phyloP scores from a whole-genome alignment of 768 basidiomycete species.

The Tylopilus sp. region DNA sequence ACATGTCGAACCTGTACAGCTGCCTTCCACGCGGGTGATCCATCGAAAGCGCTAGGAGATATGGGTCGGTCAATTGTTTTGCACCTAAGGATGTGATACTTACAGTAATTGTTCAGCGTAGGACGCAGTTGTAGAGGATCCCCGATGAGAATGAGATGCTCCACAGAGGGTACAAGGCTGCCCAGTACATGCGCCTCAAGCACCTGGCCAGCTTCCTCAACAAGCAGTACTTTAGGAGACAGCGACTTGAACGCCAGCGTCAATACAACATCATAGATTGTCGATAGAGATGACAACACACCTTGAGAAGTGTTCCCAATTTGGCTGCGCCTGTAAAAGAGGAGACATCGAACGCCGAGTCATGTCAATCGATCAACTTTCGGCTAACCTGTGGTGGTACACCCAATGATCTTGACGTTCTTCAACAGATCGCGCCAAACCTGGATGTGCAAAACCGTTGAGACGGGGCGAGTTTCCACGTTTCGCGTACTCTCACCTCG shows the following conservation, averaged over 20 bases:
- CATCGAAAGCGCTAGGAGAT: constrained; percentile 57
- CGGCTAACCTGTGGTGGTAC: constrained; percentile 67
- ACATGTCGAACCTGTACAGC: constrained; percentile 55
- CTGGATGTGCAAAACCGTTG: constrained; percentile 31
- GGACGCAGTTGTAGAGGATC: constrained; percentile 77
- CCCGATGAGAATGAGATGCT: constrained; percentile 78
- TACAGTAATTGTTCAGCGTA: constrained; percentile 60
- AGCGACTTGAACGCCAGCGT: constrained; percentile 40
- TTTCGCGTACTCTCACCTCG: constrained; percentile 41
- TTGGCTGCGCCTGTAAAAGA: constrained; percentile 59
- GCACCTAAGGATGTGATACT: constrained; percentile 9
- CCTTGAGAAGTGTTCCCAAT: constrained; percentile 53
- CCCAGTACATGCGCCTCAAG: constrained; percentile 74
- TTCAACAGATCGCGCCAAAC: constrained; percentile 51
- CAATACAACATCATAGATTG: constrained; percentile 1
- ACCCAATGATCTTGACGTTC: constrained; percentile 62
- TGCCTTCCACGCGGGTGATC: constrained; percentile 54
- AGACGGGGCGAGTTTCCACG: background rate
- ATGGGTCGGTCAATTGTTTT: background rate
- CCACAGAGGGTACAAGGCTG: constrained; percentile 58
- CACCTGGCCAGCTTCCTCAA: constrained; percentile 83
- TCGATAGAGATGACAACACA: constrained; percentile 14
- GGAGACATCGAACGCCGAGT: background rate
- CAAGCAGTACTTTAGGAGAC: constrained; percentile 57
- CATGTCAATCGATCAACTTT: background rate